These are phyloP conservation scores for Amphichorda felina DNA, from an alignment of 2,329 filamentous ascomycete genomes.

Conservation along the genomic window DNA sequence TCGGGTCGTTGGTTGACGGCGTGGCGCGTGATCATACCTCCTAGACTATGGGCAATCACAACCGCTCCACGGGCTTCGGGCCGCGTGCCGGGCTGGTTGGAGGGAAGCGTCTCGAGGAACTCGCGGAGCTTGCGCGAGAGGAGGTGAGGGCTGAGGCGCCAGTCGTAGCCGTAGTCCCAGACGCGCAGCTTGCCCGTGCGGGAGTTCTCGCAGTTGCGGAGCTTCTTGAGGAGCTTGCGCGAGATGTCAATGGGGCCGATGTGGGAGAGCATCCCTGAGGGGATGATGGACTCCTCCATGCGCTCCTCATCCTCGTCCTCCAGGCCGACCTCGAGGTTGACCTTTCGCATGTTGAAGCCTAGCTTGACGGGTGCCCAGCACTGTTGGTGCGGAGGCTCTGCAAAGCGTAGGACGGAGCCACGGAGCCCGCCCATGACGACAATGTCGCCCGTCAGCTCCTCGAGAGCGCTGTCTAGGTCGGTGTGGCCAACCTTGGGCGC, in stretches of 20 bases:
- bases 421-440: conserved; percentile 85
- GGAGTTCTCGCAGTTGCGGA: conserved; percentile 64
- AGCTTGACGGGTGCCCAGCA: conserved; percentile 92
- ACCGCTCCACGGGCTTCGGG: conserved; percentile 53
- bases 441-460: conserved; percentile 67
- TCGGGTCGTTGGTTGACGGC: conserved; percentile 78
- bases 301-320: conserved; percentile 70
- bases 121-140: conserved; percentile 59
- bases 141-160: conserved; percentile 73
- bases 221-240: conserved; percentile 64
- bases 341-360: conserved; percentile 81
- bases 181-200: conserved; percentile 60
- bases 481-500: conserved; percentile 11
- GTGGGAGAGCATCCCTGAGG: conserved; percentile 81
- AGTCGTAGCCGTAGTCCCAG: conserved; percentile 91
- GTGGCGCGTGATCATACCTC: conserved; percentile 78
- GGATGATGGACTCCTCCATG: conserved; percentile 73
- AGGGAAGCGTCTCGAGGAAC: conserved; percentile 64
- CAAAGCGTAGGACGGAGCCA: conserved; percentile 78
- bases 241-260: conserved; percentile 89
- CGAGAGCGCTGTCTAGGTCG: conserved; percentile 43
- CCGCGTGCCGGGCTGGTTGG: conserved; percentile 50
- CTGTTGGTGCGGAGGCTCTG: conserved; percentile 71
- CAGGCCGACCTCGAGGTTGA: conserved; percentile 79
- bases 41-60: conserved; percentile 78